Base-by-base conservation (phyloP, 768 basidiomycete species). In the Clavulina sp. region DNA sequence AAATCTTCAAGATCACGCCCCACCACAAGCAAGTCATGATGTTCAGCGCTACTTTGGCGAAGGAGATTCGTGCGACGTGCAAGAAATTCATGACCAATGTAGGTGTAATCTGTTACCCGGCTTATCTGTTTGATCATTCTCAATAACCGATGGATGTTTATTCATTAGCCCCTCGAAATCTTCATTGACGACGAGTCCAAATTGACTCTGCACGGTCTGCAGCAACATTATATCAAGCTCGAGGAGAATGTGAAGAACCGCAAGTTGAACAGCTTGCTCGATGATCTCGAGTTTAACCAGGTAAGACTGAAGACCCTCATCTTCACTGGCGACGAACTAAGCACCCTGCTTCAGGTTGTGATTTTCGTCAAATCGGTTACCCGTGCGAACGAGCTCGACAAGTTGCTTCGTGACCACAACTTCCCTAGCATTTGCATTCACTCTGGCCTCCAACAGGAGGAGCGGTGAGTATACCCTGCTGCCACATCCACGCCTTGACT, bases 1-100 rank as follows among this genome's bases (percentile, higher is more conserved):
- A 99, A 72, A 97, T 99, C 62, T 99, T 97, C 78, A 83, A 93
- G 61, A 77, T 88, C 18, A 97, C 95, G 19, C 95, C 95, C 48
- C 93, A 95, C 68, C 91, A 95, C 76, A 99, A 99, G 73, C 93
- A 99, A 74, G 95, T 99, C 59, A 99, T 99, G 95, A 99, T 99
- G 95, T 99, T 99, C 74, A 93, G 89, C 60, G 95, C 95, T 36
- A 99, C 95, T 1, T 70, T 99, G 55, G 80, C 88, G 52, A 97
- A 99, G 73, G 95, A 97, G 58, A 93, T 99, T 53, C 76, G 95
- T 52, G 75, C 81, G 4, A 97, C 95, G 0, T 99, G 95, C 78
- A 97, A 97, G 71, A 97, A 99, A 65, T 99, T 99, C 67, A 99
- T 99, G 95, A 85, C 86, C 30, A 93, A 87, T 63, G 95, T 96